Percentiles rank a stretch among this genome's conserved stretches.
Conservation (phyloP, 805 yeast genomes). For the Saturnispora bothae region DNA sequence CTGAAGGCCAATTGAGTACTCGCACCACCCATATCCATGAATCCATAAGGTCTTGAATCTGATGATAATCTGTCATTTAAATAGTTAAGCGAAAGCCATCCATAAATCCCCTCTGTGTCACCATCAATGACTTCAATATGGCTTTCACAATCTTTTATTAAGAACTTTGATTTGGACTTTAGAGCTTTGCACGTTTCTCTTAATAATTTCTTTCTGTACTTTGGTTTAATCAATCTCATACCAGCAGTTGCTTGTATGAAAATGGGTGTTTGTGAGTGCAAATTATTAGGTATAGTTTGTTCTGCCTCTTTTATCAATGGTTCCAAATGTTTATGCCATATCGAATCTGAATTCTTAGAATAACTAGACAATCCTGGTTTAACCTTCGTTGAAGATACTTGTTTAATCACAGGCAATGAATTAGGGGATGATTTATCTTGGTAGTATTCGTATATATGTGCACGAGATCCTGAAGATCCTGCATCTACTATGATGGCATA, state of each 20-base stretch:
- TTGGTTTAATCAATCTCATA: constrained; percentile 64
- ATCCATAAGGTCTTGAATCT: constrained; percentile 57
- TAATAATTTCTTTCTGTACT: constrained; percentile 44
- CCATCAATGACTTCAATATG: constrained; percentile 88
- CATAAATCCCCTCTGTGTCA: constrained; percentile 87
- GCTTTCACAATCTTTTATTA: constrained; percentile 46
- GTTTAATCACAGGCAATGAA: constrained; percentile 21
- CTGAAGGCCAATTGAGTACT: constrained; percentile 93
- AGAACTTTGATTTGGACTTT: constrained; percentile 44
- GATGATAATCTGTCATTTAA: constrained; percentile 54
- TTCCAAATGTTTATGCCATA: constrained; percentile 66
- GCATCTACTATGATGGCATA: constrained; percentile 92
- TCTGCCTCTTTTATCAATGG: constrained; percentile 61
- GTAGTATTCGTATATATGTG: constrained; percentile 75
- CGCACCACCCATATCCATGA: constrained; percentile 99
- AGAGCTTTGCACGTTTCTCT: constrained; percentile 50
- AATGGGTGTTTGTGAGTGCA: constrained; percentile 64
- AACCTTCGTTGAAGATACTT: constrained; percentile 61
- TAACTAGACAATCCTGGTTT: constrained; percentile 78
- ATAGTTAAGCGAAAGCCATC: constrained; percentile 91
- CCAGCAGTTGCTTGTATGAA: constrained; percentile 96
- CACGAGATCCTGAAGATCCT: constrained; percentile 90
- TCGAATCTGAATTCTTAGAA: constrained; percentile 37
- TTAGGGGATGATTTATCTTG: constrained; percentile 18
- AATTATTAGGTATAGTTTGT: constrained; percentile 51